Evolutionary conservation across 1,284 basidiomycete genomes (phyloP).

Genomic region (Chondrostereum purpureum): DNA sequence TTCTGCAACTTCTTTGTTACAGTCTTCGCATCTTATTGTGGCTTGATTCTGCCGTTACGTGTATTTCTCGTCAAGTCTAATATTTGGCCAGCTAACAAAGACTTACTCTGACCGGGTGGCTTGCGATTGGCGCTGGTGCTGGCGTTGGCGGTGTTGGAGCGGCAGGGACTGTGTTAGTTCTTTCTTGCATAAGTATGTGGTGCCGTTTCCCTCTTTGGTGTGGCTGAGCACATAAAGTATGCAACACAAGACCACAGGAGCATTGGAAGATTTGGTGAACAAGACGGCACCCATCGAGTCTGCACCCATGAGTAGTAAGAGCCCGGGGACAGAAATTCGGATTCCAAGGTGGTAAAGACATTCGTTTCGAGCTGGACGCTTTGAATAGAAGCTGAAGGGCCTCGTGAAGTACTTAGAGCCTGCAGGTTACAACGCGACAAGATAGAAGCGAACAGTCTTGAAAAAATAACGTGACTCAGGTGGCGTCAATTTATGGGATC

Average conservation of each 20-base stretch:
- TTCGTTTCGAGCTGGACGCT: too few species aligned
- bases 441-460: too few species aligned
- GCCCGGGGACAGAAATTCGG: neutral
- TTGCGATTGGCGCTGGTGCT: constrained; percentile 4
- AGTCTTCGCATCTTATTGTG: neutral
- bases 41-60: neutral
- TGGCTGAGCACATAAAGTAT: constrained; percentile 4
- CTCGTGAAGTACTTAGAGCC: too few species aligned
- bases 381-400: too few species aligned
- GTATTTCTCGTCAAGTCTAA: neutral
- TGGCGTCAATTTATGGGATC: too few species aligned
- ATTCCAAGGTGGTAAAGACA: neutral
- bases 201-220: constrained; percentile 13
- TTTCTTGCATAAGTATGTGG: constrained; percentile 1
- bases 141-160: too few species aligned
- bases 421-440: too few species aligned
- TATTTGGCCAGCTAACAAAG: neutral
- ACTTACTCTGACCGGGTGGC: neutral
- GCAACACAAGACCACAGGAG: constrained; percentile 12
- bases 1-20: constrained; percentile 2
- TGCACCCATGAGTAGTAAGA: neutral
- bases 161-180: too few species aligned
- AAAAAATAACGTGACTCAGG: too few species aligned
- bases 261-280: constrained; percentile 12
- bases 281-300: constrained; percentile 6